Conservation (phyloP, 139 green algal genomes). For the Coccomyxa sp. region DNA sequence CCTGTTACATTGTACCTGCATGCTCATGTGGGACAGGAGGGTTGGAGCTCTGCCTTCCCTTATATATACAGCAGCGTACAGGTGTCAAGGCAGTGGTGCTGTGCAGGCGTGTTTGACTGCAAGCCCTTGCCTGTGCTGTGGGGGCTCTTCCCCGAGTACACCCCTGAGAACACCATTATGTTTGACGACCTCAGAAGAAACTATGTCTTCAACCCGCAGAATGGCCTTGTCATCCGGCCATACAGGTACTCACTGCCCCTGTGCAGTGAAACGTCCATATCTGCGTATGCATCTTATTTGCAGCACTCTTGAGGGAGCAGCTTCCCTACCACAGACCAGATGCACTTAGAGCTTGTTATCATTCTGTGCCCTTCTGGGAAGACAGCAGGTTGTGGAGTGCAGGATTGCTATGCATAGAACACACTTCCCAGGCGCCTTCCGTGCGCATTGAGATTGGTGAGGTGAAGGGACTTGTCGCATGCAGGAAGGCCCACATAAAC, state of each 20-base stretch:
- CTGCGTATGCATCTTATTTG: no score
- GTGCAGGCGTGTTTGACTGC: slow-evolving; percentile 87
- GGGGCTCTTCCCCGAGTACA: slow-evolving; percentile 66
- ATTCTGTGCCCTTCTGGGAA: no score
- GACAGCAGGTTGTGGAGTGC: neutral
- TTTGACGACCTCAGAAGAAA: slow-evolving; percentile 93
- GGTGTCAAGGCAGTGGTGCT: neutral
- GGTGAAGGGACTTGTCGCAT: no score
- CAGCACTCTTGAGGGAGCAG: no score
- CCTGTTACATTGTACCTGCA: no score
- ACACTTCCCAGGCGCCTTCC: no score
- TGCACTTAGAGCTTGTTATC: no score
- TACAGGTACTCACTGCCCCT: slow-evolving; percentile 44
- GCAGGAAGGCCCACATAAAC: slow-evolving; percentile 60
- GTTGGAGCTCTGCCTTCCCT: no score
- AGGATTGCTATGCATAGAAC: neutral
- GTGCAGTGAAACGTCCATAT: no score
- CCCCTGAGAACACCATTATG: slow-evolving; percentile 88
- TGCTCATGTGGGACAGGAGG: no score
- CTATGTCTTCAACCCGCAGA: slow-evolving; percentile 92
- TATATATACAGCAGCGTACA: neutral
- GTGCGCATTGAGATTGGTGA: no score
- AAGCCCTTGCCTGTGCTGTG: slow-evolving; percentile 91
- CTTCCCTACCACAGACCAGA: no score
- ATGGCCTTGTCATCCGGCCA: slow-evolving; percentile 82